Base-by-base conservation (phyloP, 1,284 basidiomycete genomes). In the Polyporus tsugae region DNA sequence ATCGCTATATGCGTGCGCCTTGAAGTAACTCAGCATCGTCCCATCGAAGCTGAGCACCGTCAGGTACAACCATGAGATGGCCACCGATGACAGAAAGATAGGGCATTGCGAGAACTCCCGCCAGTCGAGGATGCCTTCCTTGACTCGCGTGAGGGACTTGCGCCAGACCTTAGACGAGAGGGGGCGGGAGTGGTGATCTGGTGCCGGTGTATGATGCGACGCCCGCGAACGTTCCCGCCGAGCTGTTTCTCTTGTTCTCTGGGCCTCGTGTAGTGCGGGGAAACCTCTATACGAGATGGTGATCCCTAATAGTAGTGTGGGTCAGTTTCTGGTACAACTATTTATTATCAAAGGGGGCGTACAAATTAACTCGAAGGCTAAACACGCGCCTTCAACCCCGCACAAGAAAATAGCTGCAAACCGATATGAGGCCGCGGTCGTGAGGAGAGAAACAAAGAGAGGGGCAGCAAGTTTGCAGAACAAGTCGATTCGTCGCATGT, bases 391-490 rank as follows among this genome's bases (percentile, higher is more conserved):
- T 11, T 78, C 77, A 10, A 83, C 74, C 2, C 75, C 74, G 33
- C 79, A 76, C 7, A 84, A 73, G 42, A 81, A 76, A 17, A 74
- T 76, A 1, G 80, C 74, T 2, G 82, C 77, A 29, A 79, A 74
- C 2, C 74, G 66, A 57, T 80, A 79, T 19, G 79, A 78, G 17
- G 77, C 75, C 0, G 73, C 78, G 4, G 80, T 78, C 0, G 86
- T 85, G 39, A 89, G 78, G n/a, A 85, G 76, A 0, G 86, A 87
- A 15, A 87, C 86, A 65, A 89, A 87, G 4, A 89, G 77, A 0
- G 87, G 87, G 1, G 87, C 83, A 5, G 85, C 70, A 5, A 89
- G 82, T 72, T 89, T 87, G 73, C 83, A 86, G 15, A 87, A 75
- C 2, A 89, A 79, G 72, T 89, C 85, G 61, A 88, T 86, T 10